A percentile compares a stretch with the other conserved stretches of the same genome.
Evolutionary conservation across 805 yeast genomes (phyloP).

Genomic region (Ogataea ganodermae): DNA sequence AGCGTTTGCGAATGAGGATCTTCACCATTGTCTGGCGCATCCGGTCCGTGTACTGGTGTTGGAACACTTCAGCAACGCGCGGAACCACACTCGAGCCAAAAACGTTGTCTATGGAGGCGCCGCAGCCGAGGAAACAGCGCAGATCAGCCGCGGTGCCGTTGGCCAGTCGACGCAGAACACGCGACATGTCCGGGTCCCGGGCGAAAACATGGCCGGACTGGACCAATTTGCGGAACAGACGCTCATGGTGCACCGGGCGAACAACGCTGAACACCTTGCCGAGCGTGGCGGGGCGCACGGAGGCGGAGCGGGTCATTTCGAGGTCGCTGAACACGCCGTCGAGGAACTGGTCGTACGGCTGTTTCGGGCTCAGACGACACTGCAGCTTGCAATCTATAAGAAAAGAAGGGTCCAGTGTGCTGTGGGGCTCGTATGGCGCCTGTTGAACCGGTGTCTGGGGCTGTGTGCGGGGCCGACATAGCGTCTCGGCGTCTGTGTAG

Average conservation of each 20-base stretch:
- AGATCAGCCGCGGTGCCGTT: conserved; percentile 16
- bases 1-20: conserved; percentile 17
- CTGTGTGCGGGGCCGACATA: neutral
- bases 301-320: neutral
- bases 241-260: neutral
- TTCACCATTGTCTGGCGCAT: conserved; percentile 24
- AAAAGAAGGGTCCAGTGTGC: neutral
- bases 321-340: neutral
- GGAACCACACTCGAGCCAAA: neutral
- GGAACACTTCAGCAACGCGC: conserved; percentile 11
- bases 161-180: conserved; percentile 14
- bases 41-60: conserved; percentile 15
- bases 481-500: neutral
- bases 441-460: too few species aligned
- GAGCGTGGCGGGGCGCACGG: conserved; percentile 4
- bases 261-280: conserved; percentile 4
- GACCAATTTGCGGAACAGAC: conserved; percentile 11
- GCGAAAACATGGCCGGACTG: conserved; percentile 12
- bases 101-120: neutral
- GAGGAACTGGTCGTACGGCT: conserved; percentile 2
- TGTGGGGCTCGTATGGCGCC: too few species aligned
- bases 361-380: neutral
- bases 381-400: neutral
- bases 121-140: conserved; percentile 13
- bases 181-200: neutral